Conservation (phyloP, 2,329 filamentous ascomycete species). For the Sarocladium strictum region DNA sequence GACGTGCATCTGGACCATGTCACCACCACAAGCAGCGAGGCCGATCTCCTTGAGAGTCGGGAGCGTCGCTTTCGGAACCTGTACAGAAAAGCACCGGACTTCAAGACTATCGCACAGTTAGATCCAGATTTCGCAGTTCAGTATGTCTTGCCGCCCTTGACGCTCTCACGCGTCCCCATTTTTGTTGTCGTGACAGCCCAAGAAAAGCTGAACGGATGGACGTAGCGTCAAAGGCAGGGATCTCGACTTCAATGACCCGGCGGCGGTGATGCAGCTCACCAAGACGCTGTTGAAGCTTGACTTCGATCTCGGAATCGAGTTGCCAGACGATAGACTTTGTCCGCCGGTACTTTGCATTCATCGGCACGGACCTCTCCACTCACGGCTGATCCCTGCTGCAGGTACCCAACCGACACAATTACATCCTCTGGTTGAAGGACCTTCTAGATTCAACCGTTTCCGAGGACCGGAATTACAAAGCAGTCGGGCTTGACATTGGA, state of each 20-base stretch:
- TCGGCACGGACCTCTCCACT: too few species aligned
- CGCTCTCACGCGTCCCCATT: not conserved
- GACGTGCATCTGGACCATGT: not conserved
- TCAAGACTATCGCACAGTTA: slow-evolving; percentile 32
- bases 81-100: slow-evolving; percentile 36
- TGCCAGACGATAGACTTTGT: slow-evolving; percentile 76
- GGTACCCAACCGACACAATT: slow-evolving; percentile 70
- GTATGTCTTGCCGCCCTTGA: slow-evolving; percentile 22
- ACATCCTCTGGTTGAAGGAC: slow-evolving; percentile 81
- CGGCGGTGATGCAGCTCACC: slow-evolving; percentile 73
- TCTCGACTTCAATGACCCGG: slow-evolving; percentile 76
- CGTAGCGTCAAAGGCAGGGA: slow-evolving; percentile 38
- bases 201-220: not conserved
- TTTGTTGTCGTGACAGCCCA: not conserved
- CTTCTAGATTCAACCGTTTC: slow-evolving; percentile 67
- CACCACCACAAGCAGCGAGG: not conserved
- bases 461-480: slow-evolving; percentile 36
- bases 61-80: slow-evolving; percentile 29
- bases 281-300: slow-evolving; percentile 70
- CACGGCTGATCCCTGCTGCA: too few species aligned
- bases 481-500: slow-evolving; percentile 76
- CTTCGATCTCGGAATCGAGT: slow-evolving; percentile 63
- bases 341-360: too few species aligned
- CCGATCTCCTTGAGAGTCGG: slow-evolving; percentile 4
- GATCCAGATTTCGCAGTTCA: slow-evolving; percentile 36